These are phyloP conservation scores for Aquilaria agallochum DNA, from an alignment of 441 rosid genomes.

Conservation along the genomic window DNA sequence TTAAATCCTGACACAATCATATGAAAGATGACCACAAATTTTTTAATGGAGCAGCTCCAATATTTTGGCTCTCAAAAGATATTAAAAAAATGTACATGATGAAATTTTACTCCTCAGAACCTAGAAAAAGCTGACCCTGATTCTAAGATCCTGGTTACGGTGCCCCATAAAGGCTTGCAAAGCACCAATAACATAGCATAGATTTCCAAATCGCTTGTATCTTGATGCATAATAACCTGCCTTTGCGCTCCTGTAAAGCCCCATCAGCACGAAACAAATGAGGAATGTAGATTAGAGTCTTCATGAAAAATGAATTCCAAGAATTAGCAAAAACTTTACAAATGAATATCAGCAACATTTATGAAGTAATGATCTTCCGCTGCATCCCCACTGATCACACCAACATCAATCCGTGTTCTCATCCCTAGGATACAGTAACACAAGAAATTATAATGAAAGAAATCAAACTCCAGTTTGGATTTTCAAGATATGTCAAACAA, in stretches of 20 bases:
- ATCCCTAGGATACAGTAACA: constrained; percentile 45
- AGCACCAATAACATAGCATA: constrained; percentile 88
- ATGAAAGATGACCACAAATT: background rate
- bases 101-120: constrained; percentile 1
- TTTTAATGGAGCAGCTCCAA: background rate
- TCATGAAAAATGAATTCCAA: constrained; percentile 8
- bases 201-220: constrained; percentile 78
- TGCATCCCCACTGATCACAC: constrained; percentile 53
- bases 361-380: constrained; percentile 69
- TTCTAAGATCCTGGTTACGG: constrained; percentile 68
- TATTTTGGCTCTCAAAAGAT: background rate
- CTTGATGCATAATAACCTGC: constrained; percentile 93
- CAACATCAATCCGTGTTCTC: constrained; percentile 67
- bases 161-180: constrained; percentile 91
- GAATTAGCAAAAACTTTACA: constrained; percentile 51
- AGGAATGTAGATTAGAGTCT: constrained; percentile 17
- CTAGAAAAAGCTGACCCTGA: constrained; percentile 45
- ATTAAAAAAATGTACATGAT: background rate
- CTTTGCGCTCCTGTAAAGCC: constrained; percentile 83
- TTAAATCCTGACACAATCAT: constrained; percentile 7
- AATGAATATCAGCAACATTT: constrained; percentile 94
- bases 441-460: constrained; percentile 8
- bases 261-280: constrained; percentile 13
- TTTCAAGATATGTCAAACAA: background rate
- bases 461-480: constrained; percentile 5